phyloP scores from a whole-genome alignment of 2,329 filamentous ascomycete genomes.

The Cordyceps javanica region DNA sequence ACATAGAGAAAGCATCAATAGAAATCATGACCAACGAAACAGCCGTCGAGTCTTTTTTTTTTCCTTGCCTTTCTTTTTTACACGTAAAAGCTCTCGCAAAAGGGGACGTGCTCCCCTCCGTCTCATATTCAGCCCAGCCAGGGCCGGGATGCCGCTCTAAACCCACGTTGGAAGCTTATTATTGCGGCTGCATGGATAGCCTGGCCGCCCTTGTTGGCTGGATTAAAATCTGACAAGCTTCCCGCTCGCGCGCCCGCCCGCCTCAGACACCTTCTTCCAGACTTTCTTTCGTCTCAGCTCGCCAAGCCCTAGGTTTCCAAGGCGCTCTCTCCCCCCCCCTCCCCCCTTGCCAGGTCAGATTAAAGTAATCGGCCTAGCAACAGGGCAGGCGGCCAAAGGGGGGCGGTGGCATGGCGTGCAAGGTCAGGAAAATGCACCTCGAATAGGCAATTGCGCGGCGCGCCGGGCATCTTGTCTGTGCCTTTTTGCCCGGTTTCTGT shows the following conservation, averaged over 20 bases:
- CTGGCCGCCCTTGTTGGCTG: not conserved
- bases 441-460: not conserved
- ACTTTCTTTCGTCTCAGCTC: not conserved
- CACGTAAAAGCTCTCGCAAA: too few relatives aligned
- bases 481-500: not conserved
- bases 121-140: too few relatives aligned
- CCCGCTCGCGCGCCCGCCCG: too few relatives aligned
- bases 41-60: too few relatives aligned
- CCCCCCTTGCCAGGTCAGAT: not conserved
- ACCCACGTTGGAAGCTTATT: slow-evolving; percentile 1
- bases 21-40: not conserved
- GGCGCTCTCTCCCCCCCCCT: too few relatives aligned
- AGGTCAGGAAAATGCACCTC: not conserved
- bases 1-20: not conserved
- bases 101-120: too few relatives aligned
- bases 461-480: not conserved
- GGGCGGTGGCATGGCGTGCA: too few relatives aligned
- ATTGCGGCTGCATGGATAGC: not conserved
- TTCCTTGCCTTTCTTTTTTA: too few relatives aligned
- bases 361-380: not conserved
- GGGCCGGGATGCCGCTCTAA: not conserved
- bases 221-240: slow-evolving; percentile 5
- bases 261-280: too few relatives aligned
- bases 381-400: not conserved
- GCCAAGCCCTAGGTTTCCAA: not conserved